Conservation (phyloP, 2,329 filamentous ascomycete species). For the Alternaria burnsii region DNA sequence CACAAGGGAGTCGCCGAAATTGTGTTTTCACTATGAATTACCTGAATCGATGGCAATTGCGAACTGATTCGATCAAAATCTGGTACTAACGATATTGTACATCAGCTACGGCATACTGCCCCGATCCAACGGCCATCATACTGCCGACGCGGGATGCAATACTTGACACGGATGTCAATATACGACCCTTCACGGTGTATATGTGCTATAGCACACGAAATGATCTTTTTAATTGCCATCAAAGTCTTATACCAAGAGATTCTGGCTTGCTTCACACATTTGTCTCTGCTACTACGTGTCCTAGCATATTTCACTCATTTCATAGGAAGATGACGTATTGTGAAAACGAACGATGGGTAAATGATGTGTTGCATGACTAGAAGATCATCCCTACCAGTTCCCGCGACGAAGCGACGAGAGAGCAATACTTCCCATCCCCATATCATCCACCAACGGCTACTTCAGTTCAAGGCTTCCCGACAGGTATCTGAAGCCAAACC, state of each 20-base stretch:
- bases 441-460: not conserved
- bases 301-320: not conserved
- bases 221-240: not conserved
- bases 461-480: not conserved
- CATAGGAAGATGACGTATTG: not conserved
- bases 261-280: not conserved
- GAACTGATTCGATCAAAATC: not conserved
- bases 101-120: not conserved
- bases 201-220: not conserved
- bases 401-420: not conserved
- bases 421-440: not conserved
- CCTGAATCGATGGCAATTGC: not conserved
- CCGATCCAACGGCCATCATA: not conserved
- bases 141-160: not conserved
- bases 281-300: not conserved
- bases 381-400: not conserved
- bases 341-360: not conserved
- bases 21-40: not conserved
- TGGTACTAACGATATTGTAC: not conserved
- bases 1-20: not conserved
- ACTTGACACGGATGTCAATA: not conserved
- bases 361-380: not conserved
- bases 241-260: not conserved
- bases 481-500: not conserved
- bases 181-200: not conserved